Base-by-base conservation (phyloP, 345 rosid genomes). In the Iberis pinnata region DNA sequence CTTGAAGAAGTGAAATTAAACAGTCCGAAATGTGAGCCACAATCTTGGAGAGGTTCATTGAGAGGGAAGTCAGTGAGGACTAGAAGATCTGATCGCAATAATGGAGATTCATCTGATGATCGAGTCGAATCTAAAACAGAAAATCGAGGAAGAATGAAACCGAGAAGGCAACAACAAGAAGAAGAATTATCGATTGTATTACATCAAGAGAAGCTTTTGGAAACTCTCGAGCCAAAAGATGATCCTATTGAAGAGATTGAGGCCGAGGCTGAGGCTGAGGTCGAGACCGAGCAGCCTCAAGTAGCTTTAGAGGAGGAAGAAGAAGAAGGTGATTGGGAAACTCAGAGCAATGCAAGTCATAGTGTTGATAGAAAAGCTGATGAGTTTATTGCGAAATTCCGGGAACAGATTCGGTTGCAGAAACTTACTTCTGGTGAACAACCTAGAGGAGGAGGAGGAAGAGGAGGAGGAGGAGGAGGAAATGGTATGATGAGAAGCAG, bases 351-450 rank as follows among this genome's bases (percentile, higher is more conserved):
- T 35, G 76, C 76, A 19, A 75, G 75, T 14, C 46, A 68, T 49
- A 80, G 75, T 63, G 95, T 90, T n/a, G 98, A 90, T 69, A 84
- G 74, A 70, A 87, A 87, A 64, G 98, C 98, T 2, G 84, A 76
- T 12, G 98, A 90, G 69, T 87, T 90, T 63, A 90, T 90, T 54
- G 98, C 98, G 43, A 84, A 78, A 70, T 90, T 87, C 67, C 71
- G 78, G 38, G 84, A 84, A 74, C 98, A 92, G 73, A 84, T 92
- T 24, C 67, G 83, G 73, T 84, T 78, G 61, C 98, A 88, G 64
- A 92, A 80, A 73, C 70, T 70, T 14, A 61, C 75, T 16, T 82
- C 92, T 12, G 44, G 72, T 12, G 78, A 75, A 46, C 73, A 78
- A 73, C 76, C 83, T 15, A 66, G 68, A 49, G 76, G 77, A 47